A percentile compares a stretch with the other conserved stretches of the same genome.
phyloP scores from a whole-genome alignment of 257 asterid species.

The Nemophila menziesii region DNA sequence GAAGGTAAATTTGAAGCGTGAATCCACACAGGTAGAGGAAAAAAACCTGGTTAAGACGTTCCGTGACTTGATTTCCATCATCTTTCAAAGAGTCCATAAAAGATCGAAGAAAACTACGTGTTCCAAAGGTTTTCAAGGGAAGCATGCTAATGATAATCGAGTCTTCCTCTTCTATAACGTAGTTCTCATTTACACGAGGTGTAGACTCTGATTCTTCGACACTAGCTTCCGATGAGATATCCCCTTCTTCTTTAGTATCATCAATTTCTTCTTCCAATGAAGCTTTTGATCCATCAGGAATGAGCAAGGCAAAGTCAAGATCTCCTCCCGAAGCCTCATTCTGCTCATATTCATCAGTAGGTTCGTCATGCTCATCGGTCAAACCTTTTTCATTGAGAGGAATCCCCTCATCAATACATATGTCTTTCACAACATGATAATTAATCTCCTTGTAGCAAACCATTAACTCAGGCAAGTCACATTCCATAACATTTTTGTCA shows the following conservation, averaged over 20 bases:
- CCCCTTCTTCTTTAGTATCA: constrained; percentile 16
- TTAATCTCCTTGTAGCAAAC: constrained; percentile 45
- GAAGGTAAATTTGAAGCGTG: constrained; percentile 1
- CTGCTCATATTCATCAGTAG: constrained; percentile 12
- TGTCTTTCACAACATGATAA: constrained; percentile 47
- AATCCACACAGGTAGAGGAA: neutral
- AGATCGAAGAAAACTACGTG: constrained; percentile 31
- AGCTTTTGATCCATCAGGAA: constrained; percentile 15
- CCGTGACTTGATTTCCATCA: constrained; percentile 12
- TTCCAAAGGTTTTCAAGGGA: constrained; percentile 32
- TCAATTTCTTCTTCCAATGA: constrained; percentile 12
- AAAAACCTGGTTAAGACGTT: constrained; percentile 38
- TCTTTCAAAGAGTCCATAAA: constrained; percentile 21
- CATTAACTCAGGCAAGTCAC: constrained; percentile 40
- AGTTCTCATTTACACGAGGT: constrained; percentile 3
- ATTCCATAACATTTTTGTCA: constrained; percentile 40
- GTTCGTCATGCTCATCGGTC: constrained; percentile 18
- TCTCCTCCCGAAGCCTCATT: constrained; percentile 18
- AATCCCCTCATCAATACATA: constrained; percentile 66
- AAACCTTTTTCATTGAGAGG: constrained; percentile 27
- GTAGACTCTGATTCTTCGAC: constrained; percentile 11
- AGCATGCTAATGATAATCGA: constrained; percentile 21
- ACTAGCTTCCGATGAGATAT: constrained; percentile 9
- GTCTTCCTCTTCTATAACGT: constrained; percentile 21
- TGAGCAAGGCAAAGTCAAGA: constrained; percentile 12